phyloP scores from a whole-genome alignment of 1,284 basidiomycete genomes.

The Waitea zeae region DNA sequence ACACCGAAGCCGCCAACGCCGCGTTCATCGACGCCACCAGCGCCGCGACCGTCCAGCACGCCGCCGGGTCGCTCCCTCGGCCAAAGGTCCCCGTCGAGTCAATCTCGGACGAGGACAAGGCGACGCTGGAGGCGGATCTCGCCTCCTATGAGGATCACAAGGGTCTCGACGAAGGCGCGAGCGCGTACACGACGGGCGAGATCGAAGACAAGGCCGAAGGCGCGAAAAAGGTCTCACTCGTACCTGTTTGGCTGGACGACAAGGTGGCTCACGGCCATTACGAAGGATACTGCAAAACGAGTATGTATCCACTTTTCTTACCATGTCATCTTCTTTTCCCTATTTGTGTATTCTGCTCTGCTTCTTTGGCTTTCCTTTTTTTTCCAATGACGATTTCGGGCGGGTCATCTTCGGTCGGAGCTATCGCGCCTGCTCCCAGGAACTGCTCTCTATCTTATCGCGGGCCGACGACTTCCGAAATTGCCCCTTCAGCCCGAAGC shows the following conservation, averaged over 20 bases:
- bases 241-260: constrained; percentile 88
- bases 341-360: too few species aligned
- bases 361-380: too few species aligned
- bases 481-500: too few species aligned
- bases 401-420: background rate
- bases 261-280: constrained; percentile 87
- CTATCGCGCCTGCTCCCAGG: too few species aligned
- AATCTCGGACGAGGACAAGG: constrained; percentile 41
- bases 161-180: too few species aligned
- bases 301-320: constrained; percentile 25
- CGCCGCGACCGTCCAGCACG: too few species aligned
- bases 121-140: constrained; percentile 44
- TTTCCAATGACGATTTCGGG: background rate
- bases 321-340: too few species aligned
- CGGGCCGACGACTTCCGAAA: too few species aligned
- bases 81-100: constrained; percentile 27
- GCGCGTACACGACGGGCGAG: background rate
- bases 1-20: constrained; percentile 40
- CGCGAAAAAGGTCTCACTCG: constrained; percentile 27
- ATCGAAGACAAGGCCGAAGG: background rate
- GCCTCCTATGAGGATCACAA: constrained; percentile 6
- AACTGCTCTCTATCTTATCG: too few species aligned
- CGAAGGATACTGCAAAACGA: constrained; percentile 96
- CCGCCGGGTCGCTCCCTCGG: background rate
- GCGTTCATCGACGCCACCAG: constrained; percentile 44